Evolutionary conservation across 495 filamentous ascomycete species (phyloP), one percentile per base, ranked within the genome.

Genomic region (Tuber melanosporum): DNA sequence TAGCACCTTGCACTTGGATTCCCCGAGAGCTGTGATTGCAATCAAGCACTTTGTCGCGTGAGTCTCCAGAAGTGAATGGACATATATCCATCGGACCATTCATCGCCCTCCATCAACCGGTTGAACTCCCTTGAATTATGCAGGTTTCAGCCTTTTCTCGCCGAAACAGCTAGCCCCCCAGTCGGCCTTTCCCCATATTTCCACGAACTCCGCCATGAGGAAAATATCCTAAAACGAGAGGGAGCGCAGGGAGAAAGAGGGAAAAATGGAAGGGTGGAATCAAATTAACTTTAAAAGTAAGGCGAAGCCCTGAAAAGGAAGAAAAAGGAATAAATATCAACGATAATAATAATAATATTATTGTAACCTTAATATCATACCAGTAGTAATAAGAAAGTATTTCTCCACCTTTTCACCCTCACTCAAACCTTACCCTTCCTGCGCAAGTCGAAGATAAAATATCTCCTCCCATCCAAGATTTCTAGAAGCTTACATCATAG

Each of bases 311-410:
- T 66, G 14, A 19, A 8, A 19, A 36, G 57, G 57, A 32, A 66
- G 57, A 66, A 66, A 14, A 47, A n/a, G n/a, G 7, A 49, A n/a
- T 52, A 8, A 52, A n/a, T 7, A 14, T 15, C 6, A 19, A 19
- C 49, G n/a, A 62, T 62, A 62, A 62, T 62, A 62, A 66, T 36
- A 32, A 62, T 62, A 62, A 62, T 62, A 62, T 36, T 36, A 32
- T 36, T 12, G n/a, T 57, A 6, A n/a, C n/a, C 1, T 32, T 32
- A 32, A 32, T 32, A 66, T 32, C 0, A 32, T 6, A 32, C 6
- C n/a, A 4, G 9, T 62, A n/a, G 22, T 4, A 32, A 26, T 14
- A n/a, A 14, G 10, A 26, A 6, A 12, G n/a, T 36, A 66, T 66
- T 36, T 66, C 57, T 66, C 57, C 57, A 66, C 57, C 57, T 36